Conservation (phyloP, 495 filamentous ascomycete genomes). For the Aspergillus funiculosus region DNA sequence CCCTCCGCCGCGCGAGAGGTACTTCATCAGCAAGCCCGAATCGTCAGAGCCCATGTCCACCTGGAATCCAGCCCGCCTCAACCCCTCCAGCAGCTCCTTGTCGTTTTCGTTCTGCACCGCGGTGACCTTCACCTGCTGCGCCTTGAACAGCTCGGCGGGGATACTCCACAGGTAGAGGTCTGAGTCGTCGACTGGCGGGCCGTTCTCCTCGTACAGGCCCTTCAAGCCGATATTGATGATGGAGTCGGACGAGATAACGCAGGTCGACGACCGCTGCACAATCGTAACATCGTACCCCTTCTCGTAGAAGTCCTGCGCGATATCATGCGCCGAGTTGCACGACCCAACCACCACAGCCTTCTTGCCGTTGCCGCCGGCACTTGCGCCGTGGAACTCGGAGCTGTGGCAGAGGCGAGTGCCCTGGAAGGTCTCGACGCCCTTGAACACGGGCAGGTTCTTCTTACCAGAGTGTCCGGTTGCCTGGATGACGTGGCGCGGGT, state of each 20-base stretch:
- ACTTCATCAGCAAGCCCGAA: constrained; percentile 66
- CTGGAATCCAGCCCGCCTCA: constrained; percentile 62
- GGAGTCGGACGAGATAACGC: constrained; percentile 55
- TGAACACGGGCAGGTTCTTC: constrained; percentile 57
- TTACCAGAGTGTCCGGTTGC: constrained; percentile 71
- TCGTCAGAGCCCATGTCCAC: constrained; percentile 62
- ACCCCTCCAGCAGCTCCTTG: constrained; percentile 52
- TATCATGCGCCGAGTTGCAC: constrained; percentile 79
- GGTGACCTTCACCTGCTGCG: constrained; percentile 49
- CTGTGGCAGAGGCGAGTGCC: constrained; percentile 58
- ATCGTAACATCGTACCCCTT: constrained; percentile 81
- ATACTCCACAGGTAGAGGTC: constrained; percentile 54
- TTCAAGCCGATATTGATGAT: constrained; percentile 49
- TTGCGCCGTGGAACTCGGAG: constrained; percentile 59
- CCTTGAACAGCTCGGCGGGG: constrained; percentile 53
- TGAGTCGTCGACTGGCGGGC: constrained; percentile 50
- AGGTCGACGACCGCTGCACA: constrained; percentile 71
- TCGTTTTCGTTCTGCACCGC: constrained; percentile 37
- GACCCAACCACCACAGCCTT: constrained; percentile 72
- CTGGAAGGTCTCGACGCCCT: constrained; percentile 55
- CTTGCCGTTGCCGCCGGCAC: constrained; percentile 45
- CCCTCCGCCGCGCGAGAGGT: constrained; percentile 67
- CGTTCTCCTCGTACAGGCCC: constrained; percentile 58
- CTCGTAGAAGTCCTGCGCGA: constrained; percentile 75
- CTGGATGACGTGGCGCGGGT: constrained; percentile 61